Base-by-base conservation (phyloP, 1,284 basidiomycete species). In the Peniophora sp. region DNA sequence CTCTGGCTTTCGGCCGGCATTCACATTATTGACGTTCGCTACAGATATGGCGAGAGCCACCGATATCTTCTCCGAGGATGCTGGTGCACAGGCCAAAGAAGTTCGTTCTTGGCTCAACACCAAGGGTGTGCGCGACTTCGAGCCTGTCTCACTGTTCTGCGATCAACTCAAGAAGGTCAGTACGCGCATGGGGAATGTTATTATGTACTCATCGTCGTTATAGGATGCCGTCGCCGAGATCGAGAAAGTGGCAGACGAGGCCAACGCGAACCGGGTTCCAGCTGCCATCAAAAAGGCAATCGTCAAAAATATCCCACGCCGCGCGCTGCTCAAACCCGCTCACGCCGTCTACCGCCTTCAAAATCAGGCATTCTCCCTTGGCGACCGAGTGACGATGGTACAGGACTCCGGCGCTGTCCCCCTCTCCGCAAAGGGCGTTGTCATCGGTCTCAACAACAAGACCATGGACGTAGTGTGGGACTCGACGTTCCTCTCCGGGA, bases 381-480 rank as follows among this genome's bases (percentile, higher is more conserved):
- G 96, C n/a, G 96, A 99, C 68, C 81, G 97, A 12, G 94, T 98
- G 36, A 88, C 90, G 24, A 96, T 96, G 86, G 93, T 97, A 1
- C 86, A 92, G 58, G 96, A 99, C 65, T 85, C 90, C 0, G 96
- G 96, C n/a, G 85, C 86, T 22, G 93, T 99, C 0, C 94, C 95
- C 0, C 74, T 98, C 10, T 85, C 86, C 2, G 88, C 88, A 51
- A 96, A 96, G 66, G 97, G 97, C 39, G 91, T 96, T 9, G 93
- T 98, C 15, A 81, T 99, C 49, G 93, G 95, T 3, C 71, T 99
- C 60, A 88, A 84, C 59, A 72, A 83, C 11, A 89, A 87, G 61
- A 83, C 86, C 10, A 88, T 99, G 75, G 97, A 99, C 64, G 86
- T 99, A n/a, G 81, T 97, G 0, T 99, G 97, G 86, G 97, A 99